These are phyloP conservation scores for Massariosphaeria phaeospora DNA, from an alignment of 495 filamentous ascomycete species.

Conservation along the genomic window DNA sequence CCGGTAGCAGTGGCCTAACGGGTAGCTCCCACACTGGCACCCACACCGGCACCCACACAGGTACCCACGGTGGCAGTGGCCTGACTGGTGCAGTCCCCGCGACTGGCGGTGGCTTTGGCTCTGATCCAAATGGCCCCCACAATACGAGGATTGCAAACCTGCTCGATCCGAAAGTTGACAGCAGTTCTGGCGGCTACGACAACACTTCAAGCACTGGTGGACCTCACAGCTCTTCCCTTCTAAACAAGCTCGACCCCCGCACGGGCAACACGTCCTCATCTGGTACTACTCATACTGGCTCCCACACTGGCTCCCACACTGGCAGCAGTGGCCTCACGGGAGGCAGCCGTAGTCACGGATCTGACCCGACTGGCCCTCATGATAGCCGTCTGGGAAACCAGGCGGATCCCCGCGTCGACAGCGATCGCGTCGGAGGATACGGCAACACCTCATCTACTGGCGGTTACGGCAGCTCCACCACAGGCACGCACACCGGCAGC, in stretches of 20 bases:
- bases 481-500: conserved; percentile 10
- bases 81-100: conserved; percentile 5
- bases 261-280: no score
- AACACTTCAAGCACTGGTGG: conserved; percentile 6
- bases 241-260: no score
- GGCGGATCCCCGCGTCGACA: conserved; percentile 6
- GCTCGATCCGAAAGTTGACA: background rate
- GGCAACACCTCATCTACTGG: conserved; percentile 6
- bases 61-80: no score
- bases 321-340: conserved; percentile 16
- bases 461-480: background rate
- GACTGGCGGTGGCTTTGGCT: background rate
- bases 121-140: conserved; percentile 4
- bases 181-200: background rate
- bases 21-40: conserved; percentile 9
- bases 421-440: background rate
- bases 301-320: background rate
- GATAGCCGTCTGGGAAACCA: background rate
- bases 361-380: conserved; percentile 11
- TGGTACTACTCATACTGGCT: background rate
- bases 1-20: conserved; percentile 1
- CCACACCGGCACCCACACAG: conserved; percentile 21
- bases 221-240: background rate
- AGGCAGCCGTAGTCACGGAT: background rate
- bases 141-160: background rate